phyloP scores from a whole-genome alignment of 768 basidiomycete species.

The Pleurotus sapidus region DNA sequence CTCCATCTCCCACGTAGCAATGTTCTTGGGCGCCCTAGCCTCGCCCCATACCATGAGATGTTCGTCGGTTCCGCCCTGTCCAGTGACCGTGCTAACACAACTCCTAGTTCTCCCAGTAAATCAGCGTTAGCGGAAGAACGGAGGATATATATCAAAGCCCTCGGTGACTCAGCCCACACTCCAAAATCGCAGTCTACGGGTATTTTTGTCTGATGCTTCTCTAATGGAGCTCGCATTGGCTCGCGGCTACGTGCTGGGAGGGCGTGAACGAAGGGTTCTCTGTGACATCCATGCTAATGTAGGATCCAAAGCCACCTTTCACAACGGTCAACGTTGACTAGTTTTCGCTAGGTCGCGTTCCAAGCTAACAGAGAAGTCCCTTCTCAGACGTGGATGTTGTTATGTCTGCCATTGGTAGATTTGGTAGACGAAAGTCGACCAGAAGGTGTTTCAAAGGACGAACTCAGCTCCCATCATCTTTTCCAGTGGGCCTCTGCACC shows the following conservation, averaged over 20 bases:
- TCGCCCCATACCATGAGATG: slow-evolving; percentile 78
- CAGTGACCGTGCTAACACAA: slow-evolving; percentile 3
- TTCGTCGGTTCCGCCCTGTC: slow-evolving; percentile 28
- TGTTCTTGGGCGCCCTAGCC: slow-evolving; percentile 60
- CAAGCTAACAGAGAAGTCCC: slow-evolving; percentile 51
- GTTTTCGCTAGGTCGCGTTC: slow-evolving; percentile 47
- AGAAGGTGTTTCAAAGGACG: slow-evolving; percentile 18
- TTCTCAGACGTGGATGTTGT: slow-evolving; percentile 66
- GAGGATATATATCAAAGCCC: slow-evolving; percentile 43
- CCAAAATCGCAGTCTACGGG: slow-evolving; percentile 60
- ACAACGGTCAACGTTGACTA: neutral
- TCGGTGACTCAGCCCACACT: slow-evolving; percentile 54
- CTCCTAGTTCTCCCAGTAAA: slow-evolving; percentile 34
- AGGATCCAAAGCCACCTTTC: slow-evolving; percentile 4
- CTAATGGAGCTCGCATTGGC: slow-evolving; percentile 51
- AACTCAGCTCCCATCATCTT: slow-evolving; percentile 13
- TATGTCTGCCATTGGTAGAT: slow-evolving; percentile 55
- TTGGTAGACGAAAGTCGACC: slow-evolving; percentile 36
- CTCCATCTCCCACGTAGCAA: slow-evolving; percentile 56
- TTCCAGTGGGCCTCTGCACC: slow-evolving; percentile 39
- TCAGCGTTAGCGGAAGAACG: slow-evolving; percentile 27
- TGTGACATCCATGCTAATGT: slow-evolving; percentile 63
- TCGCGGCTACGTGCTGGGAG: slow-evolving; percentile 54
- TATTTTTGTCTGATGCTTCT: slow-evolving; percentile 36
- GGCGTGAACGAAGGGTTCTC: slow-evolving; percentile 38